Base-by-base conservation (phyloP, 257 asterid genomes). In the Solanum gandarillasii region DNA sequence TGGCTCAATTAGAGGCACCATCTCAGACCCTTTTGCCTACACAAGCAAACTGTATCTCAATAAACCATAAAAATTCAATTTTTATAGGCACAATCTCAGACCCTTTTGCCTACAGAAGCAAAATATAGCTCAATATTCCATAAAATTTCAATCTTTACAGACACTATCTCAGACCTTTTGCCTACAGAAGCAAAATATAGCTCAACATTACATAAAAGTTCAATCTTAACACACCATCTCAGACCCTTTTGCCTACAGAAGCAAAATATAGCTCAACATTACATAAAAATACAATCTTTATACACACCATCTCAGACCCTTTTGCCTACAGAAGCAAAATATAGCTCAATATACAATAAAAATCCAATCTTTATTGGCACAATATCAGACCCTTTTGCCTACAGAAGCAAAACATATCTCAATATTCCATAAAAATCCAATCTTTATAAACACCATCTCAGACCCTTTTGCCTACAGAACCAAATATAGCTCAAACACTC, bases 1-100 rank as follows among this genome's bases (percentile, higher is more conserved):
- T 82, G 91, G 83, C 90, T 90, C 95, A 88, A 91, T 86, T 21
- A 93, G 14, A 25, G 98, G 98, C 90, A 93, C 92, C 99, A 93
- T 75, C 9, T 83, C 83, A 29, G 87, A 7, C 73, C 71, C 91
- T 72, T 73, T 20, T 34, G 81, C 82, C 82, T 35, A 34, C 82
- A 73, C 9, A 73, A 73, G 82, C 48, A 73, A 73, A 68, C 7
- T 68, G 1, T 6, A 29, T 1, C 75, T 68, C 75, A 68, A 68
- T 29, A 68, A 3, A 2, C 23, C 60, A 76, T n/a, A 39, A 76
- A 39, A 38, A 12, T 12, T 76, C 83, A 39, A 39, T 76, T 2
- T 75, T 23, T 75, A 75, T 2, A 38, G 21, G 1, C 52, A 75
- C 31, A 0, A 11, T 23, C 14, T 62, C 31, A 62, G 1, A n/a